Evolutionary conservation across 2,329 filamentous ascomycete genomes (phyloP).

Genomic region (Aureobasidium sp.): DNA sequence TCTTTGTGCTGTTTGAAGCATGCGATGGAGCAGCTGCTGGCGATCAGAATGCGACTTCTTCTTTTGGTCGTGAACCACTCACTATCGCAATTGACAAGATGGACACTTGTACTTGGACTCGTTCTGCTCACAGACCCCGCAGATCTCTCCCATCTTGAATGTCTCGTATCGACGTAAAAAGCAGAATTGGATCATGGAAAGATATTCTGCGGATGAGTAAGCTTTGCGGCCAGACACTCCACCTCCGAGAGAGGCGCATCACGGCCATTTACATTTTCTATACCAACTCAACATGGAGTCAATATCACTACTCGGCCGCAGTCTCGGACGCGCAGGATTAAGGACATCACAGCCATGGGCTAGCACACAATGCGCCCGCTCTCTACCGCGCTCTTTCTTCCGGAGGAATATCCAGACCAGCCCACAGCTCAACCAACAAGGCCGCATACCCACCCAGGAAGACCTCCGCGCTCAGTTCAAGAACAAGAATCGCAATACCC

Average conservation of each 20-base stretch:
- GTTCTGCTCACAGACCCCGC: constrained; percentile 37
- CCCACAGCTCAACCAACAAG: constrained; percentile 25
- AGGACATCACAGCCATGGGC: constrained; percentile 30
- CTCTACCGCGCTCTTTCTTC: constrained; percentile 24
- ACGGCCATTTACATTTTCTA: neutral
- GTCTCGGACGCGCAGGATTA: constrained; percentile 1
- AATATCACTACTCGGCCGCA: neutral
- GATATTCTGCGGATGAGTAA: constrained; percentile 15
- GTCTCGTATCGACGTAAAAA: neutral
- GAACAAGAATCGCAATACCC: constrained; percentile 60
- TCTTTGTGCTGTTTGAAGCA: constrained; percentile 35
- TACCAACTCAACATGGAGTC: constrained; percentile 20
- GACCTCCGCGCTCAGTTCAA: constrained; percentile 58
- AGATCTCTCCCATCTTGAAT: constrained; percentile 30
- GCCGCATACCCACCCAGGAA: constrained; percentile 52
- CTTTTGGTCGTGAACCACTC: constrained; percentile 15
- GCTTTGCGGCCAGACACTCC: constrained; percentile 17
- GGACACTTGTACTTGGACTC: constrained; percentile 47
- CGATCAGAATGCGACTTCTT: neutral
- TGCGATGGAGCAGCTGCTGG: constrained; percentile 30
- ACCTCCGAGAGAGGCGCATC: constrained; percentile 20
- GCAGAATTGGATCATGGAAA: neutral
- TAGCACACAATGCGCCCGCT: constrained; percentile 31
- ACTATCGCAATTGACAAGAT: constrained; percentile 42
- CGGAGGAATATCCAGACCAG: constrained; percentile 27